A percentile compares a stretch with the other conserved stretches of the same genome.
Evolutionary conservation across 306 rosid species (phyloP).

Genomic region (Sicyos baderoa): DNA sequence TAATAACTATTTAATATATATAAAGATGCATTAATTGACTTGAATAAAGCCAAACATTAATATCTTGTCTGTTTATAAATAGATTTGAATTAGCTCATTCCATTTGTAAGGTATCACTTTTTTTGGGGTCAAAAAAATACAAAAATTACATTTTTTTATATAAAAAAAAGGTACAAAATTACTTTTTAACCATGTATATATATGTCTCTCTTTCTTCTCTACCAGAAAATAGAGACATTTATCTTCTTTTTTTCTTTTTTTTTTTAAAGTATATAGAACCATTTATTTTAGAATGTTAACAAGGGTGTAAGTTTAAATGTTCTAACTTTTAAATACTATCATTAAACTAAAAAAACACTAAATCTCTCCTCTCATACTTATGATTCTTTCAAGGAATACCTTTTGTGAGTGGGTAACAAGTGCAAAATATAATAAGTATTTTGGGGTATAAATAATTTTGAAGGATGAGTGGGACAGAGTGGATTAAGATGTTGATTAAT

Average conservation of each 20-base stretch:
- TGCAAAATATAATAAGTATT: conserved; percentile 5
- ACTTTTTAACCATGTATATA: too few species aligned
- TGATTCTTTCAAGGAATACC: conserved; percentile 6
- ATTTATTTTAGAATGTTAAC: conserved; percentile 7
- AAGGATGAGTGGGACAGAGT: neutral
- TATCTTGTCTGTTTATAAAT: neutral
- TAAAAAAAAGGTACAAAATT: too few species aligned
- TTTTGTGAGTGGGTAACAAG: conserved; percentile 10
- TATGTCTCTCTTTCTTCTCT: too few species aligned
- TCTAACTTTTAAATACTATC: too few species aligned
- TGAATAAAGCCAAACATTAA: neutral
- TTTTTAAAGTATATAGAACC: neutral
- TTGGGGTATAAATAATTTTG: neutral
- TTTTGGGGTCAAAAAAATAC: neutral
- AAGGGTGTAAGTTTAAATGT: neutral
- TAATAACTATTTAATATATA: neutral
- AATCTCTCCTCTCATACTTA: neutral
- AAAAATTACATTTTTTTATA: too few species aligned
- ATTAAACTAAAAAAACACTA: too few species aligned
- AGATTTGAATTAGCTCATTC: too few species aligned
- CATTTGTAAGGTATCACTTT: too few species aligned
- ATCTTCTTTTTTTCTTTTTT: too few species aligned
- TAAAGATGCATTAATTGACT: neutral
- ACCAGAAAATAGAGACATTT: too few species aligned
- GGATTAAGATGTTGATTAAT: conserved; percentile 11